A percentile compares a stretch with the other conserved stretches of the same genome.
phyloP scores from a whole-genome alignment of 2,329 filamentous ascomycete species.

The Aspergillus fijiensis region DNA sequence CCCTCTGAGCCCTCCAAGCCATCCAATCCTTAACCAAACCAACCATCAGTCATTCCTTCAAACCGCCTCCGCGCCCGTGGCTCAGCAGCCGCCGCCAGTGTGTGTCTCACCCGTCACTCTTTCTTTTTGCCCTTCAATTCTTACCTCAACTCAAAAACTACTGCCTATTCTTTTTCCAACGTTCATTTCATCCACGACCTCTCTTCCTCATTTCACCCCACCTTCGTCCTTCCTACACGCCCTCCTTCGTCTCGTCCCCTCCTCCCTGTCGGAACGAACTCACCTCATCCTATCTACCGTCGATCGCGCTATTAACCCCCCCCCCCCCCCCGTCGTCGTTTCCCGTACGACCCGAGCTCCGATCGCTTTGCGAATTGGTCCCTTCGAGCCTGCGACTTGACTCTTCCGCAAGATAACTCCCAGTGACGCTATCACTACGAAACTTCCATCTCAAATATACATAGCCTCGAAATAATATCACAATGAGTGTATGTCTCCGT shows the following conservation, averaged over 20 bases:
- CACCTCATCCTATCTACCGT: neutral
- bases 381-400: neutral
- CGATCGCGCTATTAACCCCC: neutral
- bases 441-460: neutral
- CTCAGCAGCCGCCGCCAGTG: slow-evolving; percentile 12
- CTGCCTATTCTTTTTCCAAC: neutral
- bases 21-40: neutral
- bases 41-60: neutral
- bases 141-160: slow-evolving; percentile 2
- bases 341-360: slow-evolving; percentile 12
- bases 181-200: neutral
- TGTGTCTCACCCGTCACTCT: slow-evolving; percentile 15
- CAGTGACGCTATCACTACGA: neutral
- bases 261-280: neutral
- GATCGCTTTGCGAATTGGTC: neutral
- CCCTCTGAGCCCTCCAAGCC: no score
- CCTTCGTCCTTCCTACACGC: neutral
- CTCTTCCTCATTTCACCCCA: neutral
- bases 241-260: neutral
- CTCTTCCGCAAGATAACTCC: neutral
- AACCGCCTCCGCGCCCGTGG: slow-evolving; percentile 6
- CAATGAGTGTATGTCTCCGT: slow-evolving; percentile 19
- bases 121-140: slow-evolving; percentile 3
- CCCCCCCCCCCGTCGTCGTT: slow-evolving; percentile 2
- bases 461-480: slow-evolving; percentile 6